Percentiles rank a stretch among this genome's conserved stretches.
These are phyloP conservation scores for Ogataea hybrid DNA, from an alignment of 1,139 yeast genomes.

Conservation along the genomic window DNA sequence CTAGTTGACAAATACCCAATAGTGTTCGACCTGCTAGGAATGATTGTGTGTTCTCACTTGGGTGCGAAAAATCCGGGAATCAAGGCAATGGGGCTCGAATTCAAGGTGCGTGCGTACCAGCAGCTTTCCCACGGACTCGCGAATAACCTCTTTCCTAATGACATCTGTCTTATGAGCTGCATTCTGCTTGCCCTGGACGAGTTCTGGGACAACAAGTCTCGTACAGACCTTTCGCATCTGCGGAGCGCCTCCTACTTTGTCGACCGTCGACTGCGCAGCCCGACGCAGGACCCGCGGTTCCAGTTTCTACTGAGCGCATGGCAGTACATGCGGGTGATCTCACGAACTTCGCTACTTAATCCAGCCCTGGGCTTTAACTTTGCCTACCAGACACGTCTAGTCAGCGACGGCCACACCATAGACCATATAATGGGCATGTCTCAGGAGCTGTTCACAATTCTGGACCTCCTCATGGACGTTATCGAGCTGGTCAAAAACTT, in stretches of 20 bases:
- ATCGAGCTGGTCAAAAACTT: constrained; percentile 8
- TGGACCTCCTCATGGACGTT: constrained; percentile 17
- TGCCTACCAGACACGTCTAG: not conserved
- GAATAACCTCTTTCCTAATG: constrained; percentile 8
- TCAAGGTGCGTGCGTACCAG: constrained; percentile 11
- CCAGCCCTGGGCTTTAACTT: constrained; percentile 3
- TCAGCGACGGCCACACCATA: constrained; percentile 18
- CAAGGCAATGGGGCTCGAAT: constrained; percentile 11
- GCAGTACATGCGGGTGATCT: constrained; percentile 21
- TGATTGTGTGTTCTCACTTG: constrained; percentile 16
- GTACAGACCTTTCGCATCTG: constrained; percentile 14
- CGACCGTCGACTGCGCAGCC: not conserved
- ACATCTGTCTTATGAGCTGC: constrained; percentile 15
- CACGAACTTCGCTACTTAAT: constrained; percentile 8
- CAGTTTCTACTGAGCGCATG: constrained; percentile 19
- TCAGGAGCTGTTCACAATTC: constrained; percentile 11
- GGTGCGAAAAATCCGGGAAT: constrained; percentile 7
- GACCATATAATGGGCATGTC: constrained; percentile 22
- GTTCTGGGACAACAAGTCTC: constrained; percentile 11
- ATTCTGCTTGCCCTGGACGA: constrained; percentile 17
- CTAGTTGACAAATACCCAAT: constrained; percentile 12
- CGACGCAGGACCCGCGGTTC: constrained; percentile 5
- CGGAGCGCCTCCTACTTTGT: constrained; percentile 15
- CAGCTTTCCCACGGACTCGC: constrained; percentile 13
- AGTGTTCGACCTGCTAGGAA: constrained; percentile 14